Evolutionary conservation across 2,329 filamentous ascomycete genomes (phyloP).

Genomic region (Aspergillus flavus): DNA sequence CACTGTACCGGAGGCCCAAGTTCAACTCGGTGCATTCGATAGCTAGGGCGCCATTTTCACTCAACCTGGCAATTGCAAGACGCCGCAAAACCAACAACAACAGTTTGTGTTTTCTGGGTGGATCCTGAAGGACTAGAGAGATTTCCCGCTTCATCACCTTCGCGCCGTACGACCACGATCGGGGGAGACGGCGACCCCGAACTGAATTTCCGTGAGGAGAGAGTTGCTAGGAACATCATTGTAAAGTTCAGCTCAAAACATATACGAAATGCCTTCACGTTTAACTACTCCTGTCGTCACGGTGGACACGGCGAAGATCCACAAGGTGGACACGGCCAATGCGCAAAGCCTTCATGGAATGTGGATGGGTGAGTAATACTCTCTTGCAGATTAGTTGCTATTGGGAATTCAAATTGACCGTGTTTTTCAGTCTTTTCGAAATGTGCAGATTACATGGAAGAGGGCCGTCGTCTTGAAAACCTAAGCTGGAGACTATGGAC

Average conservation of each 20-base stretch:
- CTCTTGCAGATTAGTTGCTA: conserved; percentile 3
- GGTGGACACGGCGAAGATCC: conserved; percentile 87
- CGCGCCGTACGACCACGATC: conserved; percentile 47
- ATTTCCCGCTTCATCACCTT: conserved; percentile 26
- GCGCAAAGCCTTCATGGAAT: conserved; percentile 93
- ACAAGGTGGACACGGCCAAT: conserved; percentile 92
- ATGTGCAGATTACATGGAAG: conserved; percentile 90
- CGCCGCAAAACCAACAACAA: conserved; percentile 19
- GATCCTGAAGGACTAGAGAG: conserved; percentile 20
- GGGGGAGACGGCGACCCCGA: conserved; percentile 48
- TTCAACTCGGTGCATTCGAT: conserved; percentile 19
- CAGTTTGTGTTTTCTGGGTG: conserved; percentile 9
- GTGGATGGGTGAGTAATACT: conserved; percentile 78
- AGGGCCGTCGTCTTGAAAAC: conserved; percentile 91
- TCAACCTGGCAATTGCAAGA: conserved; percentile 24
- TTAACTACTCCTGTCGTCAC: conserved; percentile 85
- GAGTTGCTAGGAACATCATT: conserved; percentile 3
- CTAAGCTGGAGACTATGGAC: conserved; percentile 96
- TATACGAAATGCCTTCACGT: conserved; percentile 72
- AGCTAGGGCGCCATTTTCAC: conserved; percentile 22
- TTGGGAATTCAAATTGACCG: conserved; percentile 26
- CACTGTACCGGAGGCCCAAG: not conserved
- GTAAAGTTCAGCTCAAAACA: conserved; percentile 20
- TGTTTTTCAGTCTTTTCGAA: conserved; percentile 76
- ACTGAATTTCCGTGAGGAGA: conserved; percentile 17